A percentile compares a stretch with the other conserved stretches of the same genome.
phyloP scores from a whole-genome alignment of 441 rosid genomes.

The Euphorbia corollata region DNA sequence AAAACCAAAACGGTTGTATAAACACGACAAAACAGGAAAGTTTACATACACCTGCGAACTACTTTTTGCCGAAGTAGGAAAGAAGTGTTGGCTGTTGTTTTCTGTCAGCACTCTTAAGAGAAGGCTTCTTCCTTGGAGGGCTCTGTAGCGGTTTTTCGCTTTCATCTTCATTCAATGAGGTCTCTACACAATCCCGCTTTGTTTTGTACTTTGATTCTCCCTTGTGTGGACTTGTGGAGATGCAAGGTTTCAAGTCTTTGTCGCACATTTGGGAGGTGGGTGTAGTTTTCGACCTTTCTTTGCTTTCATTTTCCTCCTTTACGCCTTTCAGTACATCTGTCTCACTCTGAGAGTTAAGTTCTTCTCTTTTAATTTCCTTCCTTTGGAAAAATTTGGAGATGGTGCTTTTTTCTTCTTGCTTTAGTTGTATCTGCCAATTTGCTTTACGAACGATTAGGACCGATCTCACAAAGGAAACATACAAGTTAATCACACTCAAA shows the following conservation, averaged over 20 bases:
- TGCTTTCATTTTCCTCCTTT: conserved; percentile 31
- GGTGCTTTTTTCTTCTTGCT: conserved; percentile 40
- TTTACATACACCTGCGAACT: conserved; percentile 4
- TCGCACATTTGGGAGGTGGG: conserved; percentile 18
- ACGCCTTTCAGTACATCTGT: conserved; percentile 14
- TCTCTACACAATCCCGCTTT: conserved; percentile 38
- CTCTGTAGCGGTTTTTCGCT: conserved; percentile 13
- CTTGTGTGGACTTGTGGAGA: conserved; percentile 9
- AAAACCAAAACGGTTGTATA: not conserved
- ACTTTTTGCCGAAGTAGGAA: conserved; percentile 53
- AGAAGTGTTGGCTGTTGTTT: conserved; percentile 61
- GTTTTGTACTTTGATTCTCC: conserved; percentile 19
- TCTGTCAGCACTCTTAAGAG: conserved; percentile 29
- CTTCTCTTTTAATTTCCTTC: conserved; percentile 41
- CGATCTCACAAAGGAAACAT: not conserved
- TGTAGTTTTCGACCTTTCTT: conserved; percentile 17
- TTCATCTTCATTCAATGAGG: conserved; percentile 23
- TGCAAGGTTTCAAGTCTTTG: conserved; percentile 18
- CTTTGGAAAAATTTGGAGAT: conserved; percentile 62
- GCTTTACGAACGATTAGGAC: not conserved
- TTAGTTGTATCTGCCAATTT: conserved; percentile 46
- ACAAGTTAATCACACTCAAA: not conserved
- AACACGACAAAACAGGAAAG: not conserved
- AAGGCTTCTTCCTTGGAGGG: conserved; percentile 40
- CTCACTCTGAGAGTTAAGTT: conserved; percentile 20